A percentile compares a stretch with the other conserved stretches of the same genome.
These are phyloP conservation scores for Plasmodium sp. DNA, from an alignment of 169 alveolate genomes.

Conservation along the genomic window DNA sequence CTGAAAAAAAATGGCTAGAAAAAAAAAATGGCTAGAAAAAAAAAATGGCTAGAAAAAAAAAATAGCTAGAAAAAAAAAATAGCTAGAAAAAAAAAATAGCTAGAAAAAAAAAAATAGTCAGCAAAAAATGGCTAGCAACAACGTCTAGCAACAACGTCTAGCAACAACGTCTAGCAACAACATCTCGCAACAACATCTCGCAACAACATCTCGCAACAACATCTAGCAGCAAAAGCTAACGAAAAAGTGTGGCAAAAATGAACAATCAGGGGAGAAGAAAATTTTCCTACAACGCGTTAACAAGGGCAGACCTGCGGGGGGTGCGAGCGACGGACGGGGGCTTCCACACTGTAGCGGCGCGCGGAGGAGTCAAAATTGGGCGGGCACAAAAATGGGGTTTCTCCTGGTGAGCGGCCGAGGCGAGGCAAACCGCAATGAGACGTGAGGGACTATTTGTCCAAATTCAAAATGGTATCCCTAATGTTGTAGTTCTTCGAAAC, in stretches of 20 bases:
- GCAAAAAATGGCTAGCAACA: neutral
- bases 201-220: neutral
- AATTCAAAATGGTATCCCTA: constrained; percentile 42
- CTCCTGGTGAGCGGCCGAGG: neutral
- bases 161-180: neutral
- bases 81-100: neutral
- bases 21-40: neutral
- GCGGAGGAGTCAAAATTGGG: neutral
- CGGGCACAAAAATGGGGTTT: neutral
- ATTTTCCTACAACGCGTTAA: neutral
- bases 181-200: neutral
- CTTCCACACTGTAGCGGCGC: neutral
- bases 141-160: neutral
- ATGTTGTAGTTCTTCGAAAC: constrained; percentile 44
- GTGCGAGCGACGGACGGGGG: neutral
- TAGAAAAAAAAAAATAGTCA: neutral
- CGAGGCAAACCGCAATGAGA: no score
- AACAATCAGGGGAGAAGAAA: neutral
- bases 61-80: neutral
- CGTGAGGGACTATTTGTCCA: constrained; percentile 21
- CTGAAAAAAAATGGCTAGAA: neutral
- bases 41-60: neutral
- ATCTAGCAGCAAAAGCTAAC: neutral
- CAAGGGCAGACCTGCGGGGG: neutral
- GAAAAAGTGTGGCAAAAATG: neutral